Percentiles rank a stretch among this genome's conserved stretches.
phyloP scores from a whole-genome alignment of 2,329 filamentous ascomycete genomes.

The Fusarium graminum region DNA sequence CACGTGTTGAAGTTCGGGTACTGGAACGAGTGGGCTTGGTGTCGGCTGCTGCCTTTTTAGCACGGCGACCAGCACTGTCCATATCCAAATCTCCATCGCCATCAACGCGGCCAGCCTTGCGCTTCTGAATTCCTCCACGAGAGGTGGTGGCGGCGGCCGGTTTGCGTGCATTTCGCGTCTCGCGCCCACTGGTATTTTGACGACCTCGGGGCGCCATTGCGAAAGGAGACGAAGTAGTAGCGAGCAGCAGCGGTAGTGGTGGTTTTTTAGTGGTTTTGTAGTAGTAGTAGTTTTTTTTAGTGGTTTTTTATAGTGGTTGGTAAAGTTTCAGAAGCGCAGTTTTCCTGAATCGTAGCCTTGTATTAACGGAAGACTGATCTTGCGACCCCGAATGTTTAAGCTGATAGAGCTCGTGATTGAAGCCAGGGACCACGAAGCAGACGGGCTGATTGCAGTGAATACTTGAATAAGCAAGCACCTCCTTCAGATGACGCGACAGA shows the following conservation, averaged over 20 bases:
- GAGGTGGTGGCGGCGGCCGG: slow-evolving; percentile 49
- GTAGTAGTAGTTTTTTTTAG: slow-evolving; percentile 8
- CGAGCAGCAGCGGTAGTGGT: slow-evolving; percentile 1
- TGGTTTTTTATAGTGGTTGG: slow-evolving; percentile 6
- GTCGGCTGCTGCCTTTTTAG: slow-evolving; percentile 51
- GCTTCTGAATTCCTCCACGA: slow-evolving; percentile 66
- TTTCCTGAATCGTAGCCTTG: slow-evolving; percentile 5
- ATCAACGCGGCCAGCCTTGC: slow-evolving; percentile 60
- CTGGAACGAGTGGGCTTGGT: slow-evolving; percentile 48
- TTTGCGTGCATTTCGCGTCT: slow-evolving; percentile 50
- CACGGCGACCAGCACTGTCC: slow-evolving; percentile 58
- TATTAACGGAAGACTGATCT: slow-evolving; percentile 11
- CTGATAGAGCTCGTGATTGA: slow-evolving; percentile 8
- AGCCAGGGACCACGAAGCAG: slow-evolving; percentile 1
- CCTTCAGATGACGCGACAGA: slow-evolving; percentile 4
- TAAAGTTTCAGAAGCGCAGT: slow-evolving; percentile 23
- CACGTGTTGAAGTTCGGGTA: slow-evolving; percentile 48
- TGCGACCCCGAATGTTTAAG: slow-evolving; percentile 6
- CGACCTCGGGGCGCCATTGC: slow-evolving; percentile 55
- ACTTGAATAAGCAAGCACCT: neutral
- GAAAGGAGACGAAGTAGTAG: slow-evolving; percentile 11
- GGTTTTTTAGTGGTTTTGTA: neutral
- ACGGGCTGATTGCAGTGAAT: neutral
- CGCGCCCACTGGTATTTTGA: slow-evolving; percentile 49
- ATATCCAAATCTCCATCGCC: slow-evolving; percentile 72